A percentile compares a stretch with the other conserved stretches of the same genome.
These are phyloP conservation scores for Chytridium lagenaria DNA, from an alignment of 371 early-diverging fungal species.

Conservation along the genomic window DNA sequence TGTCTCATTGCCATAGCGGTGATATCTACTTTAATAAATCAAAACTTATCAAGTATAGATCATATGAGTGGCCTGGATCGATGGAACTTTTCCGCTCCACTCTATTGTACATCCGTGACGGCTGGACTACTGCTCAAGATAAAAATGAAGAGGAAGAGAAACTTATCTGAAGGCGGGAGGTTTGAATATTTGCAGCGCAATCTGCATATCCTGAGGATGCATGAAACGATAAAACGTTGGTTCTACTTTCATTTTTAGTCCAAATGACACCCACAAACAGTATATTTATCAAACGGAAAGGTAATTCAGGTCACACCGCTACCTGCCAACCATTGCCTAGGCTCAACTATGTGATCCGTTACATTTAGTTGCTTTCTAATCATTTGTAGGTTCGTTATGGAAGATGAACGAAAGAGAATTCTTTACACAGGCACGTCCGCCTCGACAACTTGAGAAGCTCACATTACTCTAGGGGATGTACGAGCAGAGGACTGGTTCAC, in stretches of 20 bases:
- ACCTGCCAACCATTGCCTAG: slow-evolving; percentile 37
- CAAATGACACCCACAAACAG: no score
- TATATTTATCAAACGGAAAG: slow-evolving; percentile 19
- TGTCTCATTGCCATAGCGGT: slow-evolving; percentile 36
- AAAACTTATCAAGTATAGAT: slow-evolving; percentile 22
- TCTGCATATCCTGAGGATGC: background rate
- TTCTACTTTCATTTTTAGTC: no score
- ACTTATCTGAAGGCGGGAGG: background rate
- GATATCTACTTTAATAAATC: background rate
- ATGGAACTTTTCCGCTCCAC: slow-evolving; percentile 24
- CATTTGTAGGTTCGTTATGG: slow-evolving; percentile 28
- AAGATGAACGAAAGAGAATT: slow-evolving; percentile 19
- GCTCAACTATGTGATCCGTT: slow-evolving; percentile 17
- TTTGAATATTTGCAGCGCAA: background rate
- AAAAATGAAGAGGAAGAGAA: slow-evolving; percentile 1
- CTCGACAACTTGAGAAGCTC: background rate
- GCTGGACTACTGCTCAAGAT: slow-evolving; percentile 14
- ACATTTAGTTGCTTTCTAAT: background rate
- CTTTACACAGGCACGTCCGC: slow-evolving; percentile 28
- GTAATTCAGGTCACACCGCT: slow-evolving; percentile 28
- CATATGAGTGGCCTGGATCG: slow-evolving; percentile 31
- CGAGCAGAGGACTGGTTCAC: slow-evolving; percentile 34
- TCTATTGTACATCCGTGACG: slow-evolving; percentile 34
- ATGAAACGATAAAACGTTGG: background rate
- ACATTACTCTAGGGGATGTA: slow-evolving; percentile 32